phyloP scores from a whole-genome alignment of 2,329 filamentous ascomycete species.

The Apiospora hydei region DNA sequence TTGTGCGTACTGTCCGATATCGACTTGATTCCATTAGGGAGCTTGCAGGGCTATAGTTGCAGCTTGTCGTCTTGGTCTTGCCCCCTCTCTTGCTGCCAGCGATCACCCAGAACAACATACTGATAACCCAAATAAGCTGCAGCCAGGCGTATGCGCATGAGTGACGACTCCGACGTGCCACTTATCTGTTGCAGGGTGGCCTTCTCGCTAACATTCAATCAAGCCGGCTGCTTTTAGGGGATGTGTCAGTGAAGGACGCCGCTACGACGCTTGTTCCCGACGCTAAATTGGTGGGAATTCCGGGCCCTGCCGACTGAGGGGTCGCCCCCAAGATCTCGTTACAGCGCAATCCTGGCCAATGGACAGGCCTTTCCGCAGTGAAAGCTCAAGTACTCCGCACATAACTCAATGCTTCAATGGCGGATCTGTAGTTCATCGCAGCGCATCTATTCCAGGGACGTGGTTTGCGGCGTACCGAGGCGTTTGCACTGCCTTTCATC shows the following conservation, averaged over 20 bases:
- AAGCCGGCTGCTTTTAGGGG: too few species aligned
- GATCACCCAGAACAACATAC: conserved; percentile 33
- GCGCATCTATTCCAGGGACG: conserved; percentile 25
- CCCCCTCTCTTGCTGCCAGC: conserved; percentile 25
- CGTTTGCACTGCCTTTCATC: conserved; percentile 26
- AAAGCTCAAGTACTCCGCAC: background rate
- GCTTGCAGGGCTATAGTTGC: conserved; percentile 37
- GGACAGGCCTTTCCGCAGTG: background rate
- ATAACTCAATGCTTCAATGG: background rate
- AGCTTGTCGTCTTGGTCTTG: conserved; percentile 20
- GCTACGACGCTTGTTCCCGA: too few species aligned
- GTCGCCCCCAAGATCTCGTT: background rate
- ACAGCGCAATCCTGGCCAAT: background rate
- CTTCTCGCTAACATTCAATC: too few species aligned
- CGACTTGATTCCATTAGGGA: conserved; percentile 46
- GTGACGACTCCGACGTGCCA: too few species aligned
- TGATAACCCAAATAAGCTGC: conserved; percentile 31
- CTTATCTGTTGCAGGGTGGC: too few species aligned
- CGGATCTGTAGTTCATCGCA: too few species aligned
- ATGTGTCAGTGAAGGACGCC: too few species aligned
- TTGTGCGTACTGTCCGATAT: conserved; percentile 45
- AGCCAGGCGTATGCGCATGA: too few species aligned
- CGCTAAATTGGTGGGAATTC: too few species aligned
- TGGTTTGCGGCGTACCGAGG: conserved; percentile 27
- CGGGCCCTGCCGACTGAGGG: background rate